A percentile compares a stretch with the other conserved stretches of the same genome.
These are phyloP conservation scores for Urochloa ruziziensis DNA, from an alignment of 176 grass and related monocot species.

Conservation along the genomic window DNA sequence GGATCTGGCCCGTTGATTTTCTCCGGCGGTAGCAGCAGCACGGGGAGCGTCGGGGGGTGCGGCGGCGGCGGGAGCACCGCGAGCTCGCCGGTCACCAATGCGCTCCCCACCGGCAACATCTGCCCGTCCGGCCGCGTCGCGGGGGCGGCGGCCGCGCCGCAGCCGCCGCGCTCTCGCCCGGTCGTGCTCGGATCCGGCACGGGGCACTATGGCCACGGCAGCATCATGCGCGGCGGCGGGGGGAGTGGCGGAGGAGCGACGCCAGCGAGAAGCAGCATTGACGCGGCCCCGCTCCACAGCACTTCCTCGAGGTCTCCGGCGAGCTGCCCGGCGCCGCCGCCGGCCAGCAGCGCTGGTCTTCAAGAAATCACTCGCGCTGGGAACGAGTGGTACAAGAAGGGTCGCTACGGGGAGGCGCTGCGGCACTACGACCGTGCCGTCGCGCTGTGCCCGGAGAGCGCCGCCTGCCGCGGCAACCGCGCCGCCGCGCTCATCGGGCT, in stretches of 20 bases:
- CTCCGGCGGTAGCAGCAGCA: conserved; percentile 38
- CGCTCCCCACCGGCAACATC: conserved; percentile 67
- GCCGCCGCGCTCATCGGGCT: conserved; percentile 62
- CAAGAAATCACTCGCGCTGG: conserved; percentile 50
- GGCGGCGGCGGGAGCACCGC: conserved; percentile 42
- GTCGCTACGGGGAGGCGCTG: conserved; percentile 53
- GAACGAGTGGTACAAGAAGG: conserved; percentile 71
- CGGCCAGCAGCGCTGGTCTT: background rate
- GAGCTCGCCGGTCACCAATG: conserved; percentile 58
- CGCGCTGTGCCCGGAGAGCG: conserved; percentile 53
- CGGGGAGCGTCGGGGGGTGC: background rate
- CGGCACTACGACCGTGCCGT: conserved; percentile 56
- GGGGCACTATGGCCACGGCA: conserved; percentile 73
- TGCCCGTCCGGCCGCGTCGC: conserved; percentile 40
- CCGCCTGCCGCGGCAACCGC: conserved; percentile 56
- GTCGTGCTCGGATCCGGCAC: conserved; percentile 62
- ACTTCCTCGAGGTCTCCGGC: conserved; percentile 16
- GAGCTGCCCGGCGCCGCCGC: conserved; percentile 20
- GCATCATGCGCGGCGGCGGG: conserved; percentile 51
- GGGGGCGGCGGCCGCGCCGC: conserved; percentile 14
- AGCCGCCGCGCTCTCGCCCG: conserved; percentile 25
- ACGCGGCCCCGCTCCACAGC: background rate
- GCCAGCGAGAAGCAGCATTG: conserved; percentile 22
- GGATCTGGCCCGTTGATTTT: conserved; percentile 53
- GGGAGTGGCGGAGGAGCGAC: background rate